phyloP scores from a whole-genome alignment of 139 green algal genomes.

The Picochlorum sp. region DNA sequence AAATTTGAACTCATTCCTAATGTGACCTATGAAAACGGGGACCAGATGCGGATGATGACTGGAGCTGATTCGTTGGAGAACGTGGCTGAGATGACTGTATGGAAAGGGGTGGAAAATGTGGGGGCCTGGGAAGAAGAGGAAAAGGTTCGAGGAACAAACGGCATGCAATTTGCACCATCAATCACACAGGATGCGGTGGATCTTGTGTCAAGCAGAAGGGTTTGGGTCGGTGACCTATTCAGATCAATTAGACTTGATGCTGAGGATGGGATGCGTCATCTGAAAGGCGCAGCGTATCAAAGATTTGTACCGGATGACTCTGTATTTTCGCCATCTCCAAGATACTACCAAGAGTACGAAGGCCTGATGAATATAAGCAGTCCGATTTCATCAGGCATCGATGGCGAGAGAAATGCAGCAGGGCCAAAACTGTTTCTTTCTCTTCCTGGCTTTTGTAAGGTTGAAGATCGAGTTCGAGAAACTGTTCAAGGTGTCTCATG shows the following conservation, averaged over 20 bases:
- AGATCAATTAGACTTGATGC: background rate
- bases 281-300: conserved; percentile 11
- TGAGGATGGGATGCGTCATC: background rate
- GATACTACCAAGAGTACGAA: conserved; percentile 19
- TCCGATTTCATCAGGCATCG: conserved; percentile 8
- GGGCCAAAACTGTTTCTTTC: conserved; percentile 30
- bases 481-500: conserved; percentile 23
- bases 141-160: conserved; percentile 21
- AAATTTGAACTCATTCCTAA: conserved; percentile 20
- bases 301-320: conserved; percentile 11
- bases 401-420: background rate
- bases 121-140: conserved; percentile 19
- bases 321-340: background rate
- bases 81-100: conserved; percentile 17
- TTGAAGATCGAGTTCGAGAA: conserved; percentile 8
- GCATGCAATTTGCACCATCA: conserved; percentile 21
- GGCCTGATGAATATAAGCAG: conserved; percentile 33
- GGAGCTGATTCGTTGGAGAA: conserved; percentile 7
- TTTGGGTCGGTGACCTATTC: conserved; percentile 26
- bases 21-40: conserved; percentile 7
- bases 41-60: background rate
- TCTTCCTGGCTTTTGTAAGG: conserved; percentile 25
- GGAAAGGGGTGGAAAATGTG: conserved; percentile 15
- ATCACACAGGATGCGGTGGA: conserved; percentile 11
- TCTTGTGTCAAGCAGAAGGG: background rate